Conservation (phyloP, 305 asterid species). For the Fraxinus velutina region DNA sequence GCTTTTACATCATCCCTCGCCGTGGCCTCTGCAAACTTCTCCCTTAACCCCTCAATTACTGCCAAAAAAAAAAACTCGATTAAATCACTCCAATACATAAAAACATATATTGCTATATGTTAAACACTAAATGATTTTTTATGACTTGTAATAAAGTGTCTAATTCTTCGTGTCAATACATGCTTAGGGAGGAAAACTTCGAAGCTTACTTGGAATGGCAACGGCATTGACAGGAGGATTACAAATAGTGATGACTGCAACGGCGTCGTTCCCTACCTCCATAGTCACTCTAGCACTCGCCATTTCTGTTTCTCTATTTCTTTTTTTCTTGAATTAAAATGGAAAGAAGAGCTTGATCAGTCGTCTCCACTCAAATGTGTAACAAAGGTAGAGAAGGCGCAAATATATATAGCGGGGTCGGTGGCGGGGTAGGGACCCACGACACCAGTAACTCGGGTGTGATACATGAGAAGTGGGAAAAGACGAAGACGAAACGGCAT, state of each 20-base stretch:
- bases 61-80: not conserved
- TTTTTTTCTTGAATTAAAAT: not conserved
- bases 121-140: not conserved
- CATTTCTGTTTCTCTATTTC: not conserved
- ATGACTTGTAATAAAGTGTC: not conserved
- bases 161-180: not conserved
- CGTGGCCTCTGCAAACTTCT: not conserved
- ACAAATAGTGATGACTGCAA: slow-evolving; percentile 20
- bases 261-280: slow-evolving; percentile 21
- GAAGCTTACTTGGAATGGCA: slow-evolving; percentile 16
- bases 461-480: not conserved
- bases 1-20: not conserved
- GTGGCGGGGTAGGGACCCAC: not conserved
- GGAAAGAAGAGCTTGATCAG: not conserved
- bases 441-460: not conserved
- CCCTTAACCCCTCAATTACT: not conserved
- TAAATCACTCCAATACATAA: not conserved
- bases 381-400: not conserved
- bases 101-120: not conserved
- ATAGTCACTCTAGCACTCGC: not conserved
- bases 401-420: not conserved
- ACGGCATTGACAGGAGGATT: slow-evolving; percentile 29
- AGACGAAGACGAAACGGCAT: not conserved
- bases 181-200: not conserved
- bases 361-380: not conserved